A percentile compares a stretch with the other conserved stretches of the same genome.
phyloP scores from a whole-genome alignment of 371 early-diverging fungal genomes.

The Mortierella sp. region DNA sequence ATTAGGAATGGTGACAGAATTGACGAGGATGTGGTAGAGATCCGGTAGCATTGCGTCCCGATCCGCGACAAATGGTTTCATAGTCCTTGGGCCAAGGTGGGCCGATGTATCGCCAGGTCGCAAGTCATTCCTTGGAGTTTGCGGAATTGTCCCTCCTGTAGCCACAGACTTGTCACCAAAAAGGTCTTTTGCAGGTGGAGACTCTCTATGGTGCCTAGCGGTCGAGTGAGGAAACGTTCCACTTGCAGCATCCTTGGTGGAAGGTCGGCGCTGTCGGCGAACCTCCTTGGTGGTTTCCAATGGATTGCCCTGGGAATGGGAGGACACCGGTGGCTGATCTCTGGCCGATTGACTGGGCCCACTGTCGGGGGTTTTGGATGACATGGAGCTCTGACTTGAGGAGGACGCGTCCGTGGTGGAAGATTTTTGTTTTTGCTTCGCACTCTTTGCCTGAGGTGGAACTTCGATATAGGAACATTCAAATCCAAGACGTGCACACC shows the following conservation, averaged over 20 bases:
- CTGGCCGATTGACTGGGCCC: not conserved
- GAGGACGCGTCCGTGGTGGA: not conserved
- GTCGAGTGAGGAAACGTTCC: constrained; percentile 64
- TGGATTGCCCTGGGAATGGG: constrained; percentile 3
- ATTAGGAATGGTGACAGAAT: constrained; percentile 35
- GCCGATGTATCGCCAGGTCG: not conserved
- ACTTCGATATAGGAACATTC: constrained; percentile 57
- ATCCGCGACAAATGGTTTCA: constrained; percentile 13
- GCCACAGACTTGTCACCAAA: constrained; percentile 1
- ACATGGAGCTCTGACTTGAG: not conserved
- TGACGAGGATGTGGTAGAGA: constrained; percentile 43
- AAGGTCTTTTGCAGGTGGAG: constrained; percentile 30
- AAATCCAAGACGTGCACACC: constrained; percentile 65
- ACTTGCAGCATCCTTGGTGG: constrained; percentile 63
- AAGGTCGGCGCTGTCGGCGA: constrained; percentile 24
- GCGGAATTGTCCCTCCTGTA: not conserved
- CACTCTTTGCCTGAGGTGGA: constrained; percentile 23
- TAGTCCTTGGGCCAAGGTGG: constrained; percentile 2
- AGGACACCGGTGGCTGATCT: not conserved
- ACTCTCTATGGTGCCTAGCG: constrained; percentile 60
- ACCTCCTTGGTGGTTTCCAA: constrained; percentile 26
- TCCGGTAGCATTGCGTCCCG: constrained; percentile 36
- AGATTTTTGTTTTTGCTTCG: constrained; percentile 21
- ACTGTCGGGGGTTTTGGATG: not conserved
- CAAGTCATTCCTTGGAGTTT: constrained; percentile 5